Conservation (phyloP, 768 basidiomycete genomes). For the Naganishia friedmannii region DNA sequence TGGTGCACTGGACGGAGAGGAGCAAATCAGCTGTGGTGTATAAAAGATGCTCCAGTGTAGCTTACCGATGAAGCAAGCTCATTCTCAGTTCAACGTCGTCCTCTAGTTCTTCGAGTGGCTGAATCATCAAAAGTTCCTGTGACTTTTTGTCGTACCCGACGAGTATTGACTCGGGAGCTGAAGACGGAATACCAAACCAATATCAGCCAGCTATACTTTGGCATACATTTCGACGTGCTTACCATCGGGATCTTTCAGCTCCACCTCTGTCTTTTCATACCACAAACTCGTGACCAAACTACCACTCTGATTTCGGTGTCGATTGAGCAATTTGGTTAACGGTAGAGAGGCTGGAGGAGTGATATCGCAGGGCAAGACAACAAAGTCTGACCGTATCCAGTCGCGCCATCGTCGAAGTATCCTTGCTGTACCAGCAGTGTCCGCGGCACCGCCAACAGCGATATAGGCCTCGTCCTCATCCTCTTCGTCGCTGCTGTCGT, state of each 20-base stretch:
- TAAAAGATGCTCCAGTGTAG: slow-evolving; percentile 23
- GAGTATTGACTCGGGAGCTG: slow-evolving; percentile 47
- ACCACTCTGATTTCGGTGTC: slow-evolving; percentile 61
- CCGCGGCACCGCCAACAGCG: background rate
- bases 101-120: slow-evolving; percentile 60
- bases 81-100: slow-evolving; percentile 74
- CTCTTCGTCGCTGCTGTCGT: slow-evolving; percentile 45
- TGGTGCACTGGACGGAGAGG: slow-evolving; percentile 61
- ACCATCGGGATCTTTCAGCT: slow-evolving; percentile 44
- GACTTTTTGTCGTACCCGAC: slow-evolving; percentile 56
- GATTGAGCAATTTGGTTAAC: slow-evolving; percentile 69
- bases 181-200: background rate
- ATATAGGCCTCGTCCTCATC: slow-evolving; percentile 36
- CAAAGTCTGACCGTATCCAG: slow-evolving; percentile 64
- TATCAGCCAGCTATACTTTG: background rate
- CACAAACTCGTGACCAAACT: slow-evolving; percentile 48
- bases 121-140: slow-evolving; percentile 62
- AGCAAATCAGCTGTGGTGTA: slow-evolving; percentile 30
- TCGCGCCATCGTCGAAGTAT: slow-evolving; percentile 32
- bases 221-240: background rate
- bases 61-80: slow-evolving; percentile 68
- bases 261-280: slow-evolving; percentile 49
- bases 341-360: slow-evolving; percentile 72
- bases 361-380: slow-evolving; percentile 87
- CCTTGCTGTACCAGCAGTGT: slow-evolving; percentile 26